Evolutionary conservation across 2,329 filamentous ascomycete species (phyloP), one percentile per base, ranked within the genome.

Genomic region (Neobulgaria alba): DNA sequence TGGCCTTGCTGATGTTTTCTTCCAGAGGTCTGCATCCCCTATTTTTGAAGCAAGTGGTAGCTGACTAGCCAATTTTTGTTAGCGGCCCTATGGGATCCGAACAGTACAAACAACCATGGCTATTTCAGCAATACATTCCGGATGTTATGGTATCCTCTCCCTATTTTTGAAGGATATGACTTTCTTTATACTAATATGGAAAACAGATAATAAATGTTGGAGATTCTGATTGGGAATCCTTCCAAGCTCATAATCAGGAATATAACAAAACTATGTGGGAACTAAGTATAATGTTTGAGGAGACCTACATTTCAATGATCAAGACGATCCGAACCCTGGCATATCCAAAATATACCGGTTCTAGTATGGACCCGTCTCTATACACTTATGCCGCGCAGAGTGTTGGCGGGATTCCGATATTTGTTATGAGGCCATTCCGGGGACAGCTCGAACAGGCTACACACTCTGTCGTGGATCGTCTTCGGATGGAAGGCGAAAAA

Each of bases 391-490:
- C 42, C 12, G 19, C 36, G 8, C 37, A 38, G 42, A 16, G 52
- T 39, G 29, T 58, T 52, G 45, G 49, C 39, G 43, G 48, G 46
- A 42, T 62, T 2, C 59, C 61, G 1, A 64, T 64, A 29, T 60
- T 64, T 45, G 49, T 65, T 8, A 58, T 65, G 53, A 49, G 61
- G 29, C 60, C 60, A 16, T 55, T 63, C 31, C 50, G 55, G 29
- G 58, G 61, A 4, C 49, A 60, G 29, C 52, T 61, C 5, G 55
- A 59, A 39, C 53, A 56, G 38, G 51, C 55, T 29, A 61, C 62
- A 7, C 55, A 55, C 34, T 54, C 55, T 12, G 57, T 61, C 3
- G 60, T 61, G 10, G 49, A 58, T 31, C 51, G 53, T 16, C 43
- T 64, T 30, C 54, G 56, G 29, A 51, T 46, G 12, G 54, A 62